Evolutionary conservation across 805 yeast species (phyloP).

Genomic region (Pichia pseudocactophila): DNA sequence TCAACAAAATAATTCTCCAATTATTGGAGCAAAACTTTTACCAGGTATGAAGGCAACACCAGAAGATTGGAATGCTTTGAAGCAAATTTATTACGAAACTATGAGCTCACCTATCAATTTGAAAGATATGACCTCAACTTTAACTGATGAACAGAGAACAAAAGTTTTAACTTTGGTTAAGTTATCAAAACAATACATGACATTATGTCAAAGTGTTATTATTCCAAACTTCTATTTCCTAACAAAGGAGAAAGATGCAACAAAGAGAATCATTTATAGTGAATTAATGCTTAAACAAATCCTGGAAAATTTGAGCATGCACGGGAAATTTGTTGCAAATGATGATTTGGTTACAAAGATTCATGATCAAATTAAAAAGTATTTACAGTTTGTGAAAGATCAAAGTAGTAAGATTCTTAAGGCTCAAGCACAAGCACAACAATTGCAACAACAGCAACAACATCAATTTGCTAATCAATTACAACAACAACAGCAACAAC

Average conservation of each 20-base stretch:
- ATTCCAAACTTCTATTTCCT: constrained; percentile 71
- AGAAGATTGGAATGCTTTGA: constrained; percentile 54
- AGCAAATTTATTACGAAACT: constrained; percentile 61
- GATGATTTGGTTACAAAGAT: constrained; percentile 64
- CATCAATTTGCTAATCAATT: constrained; percentile 19
- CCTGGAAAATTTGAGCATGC: constrained; percentile 49
- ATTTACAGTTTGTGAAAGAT: constrained; percentile 65
- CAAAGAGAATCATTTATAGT: constrained; percentile 68
- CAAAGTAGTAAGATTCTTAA: constrained; percentile 28
- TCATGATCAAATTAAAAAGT: constrained; percentile 62
- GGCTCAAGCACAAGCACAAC: constrained; percentile 20
- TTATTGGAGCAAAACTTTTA: constrained; percentile 22
- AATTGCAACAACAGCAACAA: constrained; percentile 22
- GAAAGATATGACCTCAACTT: constrained; percentile 52
- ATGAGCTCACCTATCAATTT: constrained; percentile 56
- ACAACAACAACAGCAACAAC: not conserved
- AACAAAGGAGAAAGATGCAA: constrained; percentile 67
- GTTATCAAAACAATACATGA: constrained; percentile 49
- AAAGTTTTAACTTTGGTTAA: constrained; percentile 46
- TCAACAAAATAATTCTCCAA: constrained; percentile 7
- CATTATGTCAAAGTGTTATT: constrained; percentile 58
- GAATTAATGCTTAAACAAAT: constrained; percentile 72
- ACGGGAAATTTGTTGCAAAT: constrained; percentile 53
- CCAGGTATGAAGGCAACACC: constrained; percentile 38
- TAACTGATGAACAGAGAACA: constrained; percentile 57